Evolutionary conservation across 2,329 filamentous ascomycete species (phyloP).

Genomic region (Fusarium sterilihyphosum): DNA sequence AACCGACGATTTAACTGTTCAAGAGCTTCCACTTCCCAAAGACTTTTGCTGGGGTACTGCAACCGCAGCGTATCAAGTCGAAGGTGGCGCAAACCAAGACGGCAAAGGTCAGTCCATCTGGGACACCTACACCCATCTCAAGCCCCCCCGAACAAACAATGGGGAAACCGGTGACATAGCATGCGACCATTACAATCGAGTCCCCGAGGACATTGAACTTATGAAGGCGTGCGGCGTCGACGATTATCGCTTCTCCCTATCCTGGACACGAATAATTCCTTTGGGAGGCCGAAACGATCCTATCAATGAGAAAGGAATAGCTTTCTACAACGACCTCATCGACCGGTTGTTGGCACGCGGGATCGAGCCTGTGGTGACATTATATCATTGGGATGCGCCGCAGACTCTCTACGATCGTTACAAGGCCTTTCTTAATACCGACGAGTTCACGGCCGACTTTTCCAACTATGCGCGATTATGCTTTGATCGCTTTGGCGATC

Average conservation of each 20-base stretch:
- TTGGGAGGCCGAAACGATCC: slow-evolving; percentile 44
- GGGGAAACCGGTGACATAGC: slow-evolving; percentile 54
- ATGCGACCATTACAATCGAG: slow-evolving; percentile 50
- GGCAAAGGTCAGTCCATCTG: slow-evolving; percentile 51
- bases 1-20: neutral
- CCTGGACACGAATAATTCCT: slow-evolving; percentile 71
- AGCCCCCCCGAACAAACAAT: slow-evolving; percentile 39
- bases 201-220: slow-evolving; percentile 63
- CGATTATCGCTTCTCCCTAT: slow-evolving; percentile 70
- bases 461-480: neutral
- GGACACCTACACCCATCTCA: neutral
- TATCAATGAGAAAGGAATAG: neutral
- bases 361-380: neutral
- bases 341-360: neutral
- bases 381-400: neutral
- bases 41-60: slow-evolving; percentile 51
- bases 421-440: neutral
- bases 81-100: slow-evolving; percentile 48
- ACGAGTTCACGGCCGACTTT: neutral
- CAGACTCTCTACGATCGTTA: neutral
- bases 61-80: slow-evolving; percentile 51
- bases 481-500: neutral
- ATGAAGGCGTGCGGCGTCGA: slow-evolving; percentile 64
- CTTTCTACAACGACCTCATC: slow-evolving; percentile 1
- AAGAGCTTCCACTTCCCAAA: slow-evolving; percentile 39